These are phyloP conservation scores for Arachis stenosperma DNA, from an alignment of 306 rosid species.

Conservation along the genomic window DNA sequence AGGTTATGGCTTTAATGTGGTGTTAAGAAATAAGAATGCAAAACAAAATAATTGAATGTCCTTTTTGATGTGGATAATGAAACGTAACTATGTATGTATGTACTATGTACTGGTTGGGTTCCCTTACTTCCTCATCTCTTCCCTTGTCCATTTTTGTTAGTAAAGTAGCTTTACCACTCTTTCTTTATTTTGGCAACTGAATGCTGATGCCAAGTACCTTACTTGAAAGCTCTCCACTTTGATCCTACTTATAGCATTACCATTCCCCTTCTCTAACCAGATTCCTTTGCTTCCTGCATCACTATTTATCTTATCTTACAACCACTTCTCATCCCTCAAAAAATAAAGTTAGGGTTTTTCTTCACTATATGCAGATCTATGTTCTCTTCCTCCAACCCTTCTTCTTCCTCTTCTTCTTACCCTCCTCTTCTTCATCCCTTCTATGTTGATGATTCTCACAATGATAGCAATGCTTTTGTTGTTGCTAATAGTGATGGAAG, in stretches of 20 bases:
- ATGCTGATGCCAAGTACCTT: not conserved
- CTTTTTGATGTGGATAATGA: not conserved
- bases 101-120: too few species aligned
- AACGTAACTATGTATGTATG: too few species aligned
- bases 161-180: not conserved
- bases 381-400: constrained; percentile 64
- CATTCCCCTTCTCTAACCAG: too few species aligned
- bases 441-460: constrained; percentile 33
- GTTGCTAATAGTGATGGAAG: too few species aligned
- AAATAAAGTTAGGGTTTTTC: constrained; percentile 33
- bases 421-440: constrained; percentile 42
- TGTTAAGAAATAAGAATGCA: not conserved
- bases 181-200: not conserved
- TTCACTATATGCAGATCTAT: constrained; percentile 42
- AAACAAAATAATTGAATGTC: not conserved
- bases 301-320: too few species aligned
- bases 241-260: not conserved
- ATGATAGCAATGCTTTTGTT: constrained; percentile 19
- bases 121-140: too few species aligned
- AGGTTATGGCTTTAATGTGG: not conserved
- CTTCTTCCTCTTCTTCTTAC: constrained; percentile 42
- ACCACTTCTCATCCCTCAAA: constrained; percentile 9
- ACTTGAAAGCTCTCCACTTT: not conserved
- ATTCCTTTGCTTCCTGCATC: too few species aligned
- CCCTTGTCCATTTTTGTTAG: not conserved